Conservation (phyloP, 345 rosid species). For the Trapa incisa region DNA sequence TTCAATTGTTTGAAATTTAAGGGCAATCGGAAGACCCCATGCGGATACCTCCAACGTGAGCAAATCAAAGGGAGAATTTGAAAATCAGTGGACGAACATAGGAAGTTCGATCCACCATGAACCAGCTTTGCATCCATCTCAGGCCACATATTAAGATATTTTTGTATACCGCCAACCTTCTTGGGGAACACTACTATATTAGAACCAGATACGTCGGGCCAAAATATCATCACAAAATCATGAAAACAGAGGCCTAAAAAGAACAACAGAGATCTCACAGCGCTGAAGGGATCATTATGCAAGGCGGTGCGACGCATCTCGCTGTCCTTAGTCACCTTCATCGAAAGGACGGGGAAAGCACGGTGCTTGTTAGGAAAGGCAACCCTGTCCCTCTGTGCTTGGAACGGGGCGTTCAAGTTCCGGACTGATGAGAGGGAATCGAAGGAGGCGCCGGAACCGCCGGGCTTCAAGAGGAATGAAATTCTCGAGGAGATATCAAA, state of each 20-base stretch:
- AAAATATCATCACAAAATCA: not conserved
- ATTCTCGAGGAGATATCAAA: slow-evolving; percentile 7
- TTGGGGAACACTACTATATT: not conserved
- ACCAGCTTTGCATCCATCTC: not conserved
- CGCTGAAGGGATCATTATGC: slow-evolving; percentile 26
- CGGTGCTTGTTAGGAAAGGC: slow-evolving; percentile 13
- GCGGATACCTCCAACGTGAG: not conserved
- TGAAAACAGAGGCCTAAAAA: not conserved
- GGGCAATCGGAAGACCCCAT: not conserved
- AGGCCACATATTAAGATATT: not conserved
- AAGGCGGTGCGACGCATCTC: slow-evolving; percentile 12
- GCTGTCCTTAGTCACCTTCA: slow-evolving; percentile 15
- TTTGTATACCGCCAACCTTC: not conserved
- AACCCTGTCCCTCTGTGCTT: slow-evolving; percentile 7
- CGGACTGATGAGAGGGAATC: slow-evolving; percentile 28
- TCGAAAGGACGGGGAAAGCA: slow-evolving; percentile 29
- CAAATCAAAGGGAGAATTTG: too few relatives aligned
- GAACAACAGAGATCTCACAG: slow-evolving; percentile 25
- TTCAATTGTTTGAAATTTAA: not conserved
- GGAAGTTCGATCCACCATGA: not conserved
- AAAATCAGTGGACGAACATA: not conserved
- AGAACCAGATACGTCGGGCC: not conserved
- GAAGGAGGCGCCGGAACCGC: not conserved
- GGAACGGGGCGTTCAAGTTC: slow-evolving; percentile 13
- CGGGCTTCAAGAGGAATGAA: slow-evolving; percentile 7